These are phyloP conservation scores for Plasmodium reichenowi DNA, from an alignment of 169 alveolate species.

Conservation along the genomic window DNA sequence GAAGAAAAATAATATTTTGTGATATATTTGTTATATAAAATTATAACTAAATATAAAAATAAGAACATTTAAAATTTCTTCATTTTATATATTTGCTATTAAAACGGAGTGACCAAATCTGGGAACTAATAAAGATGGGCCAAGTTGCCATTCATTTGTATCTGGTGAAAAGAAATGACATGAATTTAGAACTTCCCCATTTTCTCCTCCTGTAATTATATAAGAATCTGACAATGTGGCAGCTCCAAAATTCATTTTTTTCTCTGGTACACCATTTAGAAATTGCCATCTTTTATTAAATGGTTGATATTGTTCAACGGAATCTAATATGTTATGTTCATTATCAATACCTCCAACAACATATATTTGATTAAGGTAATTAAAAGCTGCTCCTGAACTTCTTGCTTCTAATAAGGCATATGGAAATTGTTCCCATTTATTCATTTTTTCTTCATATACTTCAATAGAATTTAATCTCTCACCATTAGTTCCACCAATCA, in stretches of 20 bases:
- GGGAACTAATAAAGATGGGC: constrained; percentile 86
- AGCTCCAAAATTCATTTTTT: constrained; percentile 84
- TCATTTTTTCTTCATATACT: constrained; percentile 89
- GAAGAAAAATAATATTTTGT: too few relatives aligned
- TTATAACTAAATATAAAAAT: too few relatives aligned
- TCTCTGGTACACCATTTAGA: constrained; percentile 83
- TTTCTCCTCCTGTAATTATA: constrained; percentile 85
- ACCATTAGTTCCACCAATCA: constrained; percentile 90
- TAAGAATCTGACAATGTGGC: constrained; percentile 80
- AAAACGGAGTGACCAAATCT: constrained; percentile 85
- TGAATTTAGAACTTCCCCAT: constrained; percentile 81
- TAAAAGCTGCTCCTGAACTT: constrained; percentile 90
- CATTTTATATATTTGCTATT: constrained; percentile 76
- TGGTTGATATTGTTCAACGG: constrained; percentile 87
- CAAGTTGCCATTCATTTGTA: constrained; percentile 84
- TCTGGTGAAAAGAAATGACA: constrained; percentile 86
- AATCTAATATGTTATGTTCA: constrained; percentile 81
- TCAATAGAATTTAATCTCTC: constrained; percentile 90
- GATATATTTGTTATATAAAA: too few relatives aligned
- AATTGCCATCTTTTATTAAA: constrained; percentile 82
- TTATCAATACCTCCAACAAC: constrained; percentile 90
- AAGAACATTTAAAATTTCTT: background rate
- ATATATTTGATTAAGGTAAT: constrained; percentile 82
- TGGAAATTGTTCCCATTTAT: constrained; percentile 88
- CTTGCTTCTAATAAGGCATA: constrained; percentile 89